Base-by-base conservation (phyloP, 768 basidiomycete genomes). In the Naematelia encephala region DNA sequence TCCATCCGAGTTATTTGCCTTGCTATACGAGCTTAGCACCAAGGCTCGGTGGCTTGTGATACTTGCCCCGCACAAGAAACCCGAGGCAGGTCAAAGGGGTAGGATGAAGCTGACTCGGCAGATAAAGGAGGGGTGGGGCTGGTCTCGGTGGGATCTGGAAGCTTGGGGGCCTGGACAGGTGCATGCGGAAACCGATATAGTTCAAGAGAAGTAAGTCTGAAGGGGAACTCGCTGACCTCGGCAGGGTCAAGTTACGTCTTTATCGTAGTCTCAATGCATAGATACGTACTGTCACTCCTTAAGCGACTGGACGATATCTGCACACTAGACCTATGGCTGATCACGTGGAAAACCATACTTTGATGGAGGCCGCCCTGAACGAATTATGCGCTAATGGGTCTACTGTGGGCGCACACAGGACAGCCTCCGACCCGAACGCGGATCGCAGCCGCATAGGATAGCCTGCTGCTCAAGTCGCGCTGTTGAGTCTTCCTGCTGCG, bases 391-490 rank as follows among this genome's bases (percentile, higher is more conserved):
- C 14, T 14, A 23, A 5, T 57, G 1, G 16, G 23, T 49, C 3
- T 26, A 22, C 21, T 16, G 49, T 63, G 51, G 2, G 54, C 81
- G 77, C 91, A 91, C 0, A 89, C 85, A 2, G 90, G 91, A 76
- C 90, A 93, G 1, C 87, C 85, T 39, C 85, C 80, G 10, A 91
- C 77, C 61, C 82, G 82, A 23, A 85, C 82, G 21, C 86, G 82
- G 22, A 90, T 81, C 66, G 86, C 83, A 3, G 88, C 85, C 30
- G 89, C 86, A 61, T 89, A 88, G 4, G 89, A 87, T 62, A 94
- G 85, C 74, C 85, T 89, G 28, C 83, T 84, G 65, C 85, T 86
- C 49, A 79, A 14, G 22, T 59, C 61, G 28, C 64, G 29, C 42
- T 61, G 59, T 26, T 56, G 29, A 14, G 51, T 60, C 43, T 50